Base-by-base conservation (phyloP, 1,284 basidiomycete species). In the Schizophyllum commune region DNA sequence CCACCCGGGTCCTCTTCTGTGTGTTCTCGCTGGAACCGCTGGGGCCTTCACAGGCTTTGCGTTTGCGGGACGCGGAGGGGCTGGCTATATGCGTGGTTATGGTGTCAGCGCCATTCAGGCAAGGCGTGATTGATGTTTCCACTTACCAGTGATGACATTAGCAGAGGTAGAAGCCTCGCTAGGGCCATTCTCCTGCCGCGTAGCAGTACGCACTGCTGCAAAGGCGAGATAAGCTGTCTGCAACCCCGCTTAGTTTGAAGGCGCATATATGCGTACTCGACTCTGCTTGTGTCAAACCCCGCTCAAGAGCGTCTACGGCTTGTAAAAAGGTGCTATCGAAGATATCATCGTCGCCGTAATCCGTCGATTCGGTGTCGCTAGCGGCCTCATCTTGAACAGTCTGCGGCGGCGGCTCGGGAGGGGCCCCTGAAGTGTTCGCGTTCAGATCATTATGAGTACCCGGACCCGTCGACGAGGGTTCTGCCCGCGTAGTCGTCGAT, bases 291-390 rank as follows among this genome's bases (percentile, higher is more conserved):
- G 39, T 47, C 39, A 47, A 47, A 9, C 8, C 8, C 13, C 39
- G 39, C 39, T 47, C 39, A 11, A 47, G 13, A 2, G 9, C 39
- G 17, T 47, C 39, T 8, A 47, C 39, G 9, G 39, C 39, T 11
- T 17, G 39, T 2, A 47, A 8, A 9, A 47, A 47, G 13, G 39
- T 13, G 13, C 17, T 11, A 17, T 47, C 39, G 55, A 65, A 66
- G 6, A 66, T 60, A 34, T 63, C 65, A 13, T 59, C 17, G 55
- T 62, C 61, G 57, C 64, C 65, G 22, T 65, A 56, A 19, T 62
- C 58, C 11, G 62, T 64, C 1, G 63, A 64, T 53, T 63, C 60
- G 13, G 56, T 62, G 61, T 65, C 63, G 57, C 64, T 63, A 55
- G 62, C 60, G n/a, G 65, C 63, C 19, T 63, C 65, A 1, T 63